Conservation (phyloP, 306 rosid genomes). For the Prinsepia uniflora region DNA sequence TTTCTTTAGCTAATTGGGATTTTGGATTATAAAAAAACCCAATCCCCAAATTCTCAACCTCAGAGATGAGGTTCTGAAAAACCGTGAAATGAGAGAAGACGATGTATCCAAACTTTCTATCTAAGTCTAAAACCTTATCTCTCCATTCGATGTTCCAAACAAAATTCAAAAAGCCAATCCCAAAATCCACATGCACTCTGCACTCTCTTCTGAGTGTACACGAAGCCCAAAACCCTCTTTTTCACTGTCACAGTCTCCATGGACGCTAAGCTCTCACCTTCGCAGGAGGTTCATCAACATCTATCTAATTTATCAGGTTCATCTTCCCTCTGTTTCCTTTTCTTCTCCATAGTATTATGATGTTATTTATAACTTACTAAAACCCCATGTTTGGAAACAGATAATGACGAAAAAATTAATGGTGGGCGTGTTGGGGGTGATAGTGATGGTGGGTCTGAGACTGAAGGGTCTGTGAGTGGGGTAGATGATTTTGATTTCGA, state of each 20-base stretch:
- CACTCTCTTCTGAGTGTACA: not conserved
- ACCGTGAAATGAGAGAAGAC: no score
- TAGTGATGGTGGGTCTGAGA: slow-evolving; percentile 38
- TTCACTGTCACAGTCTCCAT: slow-evolving; percentile 15
- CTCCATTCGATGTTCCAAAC: not conserved
- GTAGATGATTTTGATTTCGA: slow-evolving; percentile 50
- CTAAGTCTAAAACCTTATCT: slow-evolving; percentile 36
- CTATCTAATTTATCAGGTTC: slow-evolving; percentile 34
- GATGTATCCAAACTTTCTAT: not conserved
- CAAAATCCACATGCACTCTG: not conserved
- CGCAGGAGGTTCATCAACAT: slow-evolving; percentile 17
- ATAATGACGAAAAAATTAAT: slow-evolving; percentile 11
- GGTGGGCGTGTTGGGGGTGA: slow-evolving; percentile 19
- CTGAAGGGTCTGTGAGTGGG: slow-evolving; percentile 65
- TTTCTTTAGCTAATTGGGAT: no score
- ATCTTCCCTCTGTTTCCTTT: slow-evolving; percentile 21
- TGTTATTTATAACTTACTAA: slow-evolving; percentile 8
- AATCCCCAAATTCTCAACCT: no score
- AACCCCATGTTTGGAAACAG: slow-evolving; percentile 10
- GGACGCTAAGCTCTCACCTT: slow-evolving; percentile 35
- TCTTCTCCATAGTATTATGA: slow-evolving; percentile 28
- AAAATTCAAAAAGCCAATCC: not conserved
- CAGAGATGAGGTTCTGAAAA: no score
- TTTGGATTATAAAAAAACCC: no score
- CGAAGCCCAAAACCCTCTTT: not conserved